Base-by-base conservation (phyloP, 2,329 filamentous ascomycete species). In the Blumeriella jaapii region DNA sequence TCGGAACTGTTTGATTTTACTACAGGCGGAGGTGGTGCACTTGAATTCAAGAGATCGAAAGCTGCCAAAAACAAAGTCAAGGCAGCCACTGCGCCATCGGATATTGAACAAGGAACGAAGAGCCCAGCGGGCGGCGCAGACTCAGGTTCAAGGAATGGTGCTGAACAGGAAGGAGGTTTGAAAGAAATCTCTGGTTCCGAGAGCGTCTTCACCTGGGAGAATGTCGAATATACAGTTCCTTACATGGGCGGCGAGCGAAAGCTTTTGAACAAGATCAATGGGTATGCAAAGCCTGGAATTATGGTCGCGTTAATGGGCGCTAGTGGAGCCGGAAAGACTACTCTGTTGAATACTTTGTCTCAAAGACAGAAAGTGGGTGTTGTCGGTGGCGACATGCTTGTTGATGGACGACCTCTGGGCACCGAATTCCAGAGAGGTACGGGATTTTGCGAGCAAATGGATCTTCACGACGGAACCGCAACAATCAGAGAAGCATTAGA, bases 261-360 rank as follows among this genome's bases (percentile, higher is more conserved):
- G 53, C 62, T 83, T 1, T 61, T 84, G 30, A 78, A 82, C 50
- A 67, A 74, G 4, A 72, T 91, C 40, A 78, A 67, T 38, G 84
- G 84, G 1, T 89, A 82, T 47, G 82, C 76, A 1, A 86, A 85
- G 51, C 84, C 84, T 1, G 83, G 84, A 12, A 60, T 80, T 12
- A 40, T 93, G 70, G 75, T 84, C 27, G 84, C 84, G 0, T 62
- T 93, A 1, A 83, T 91, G 66, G 85, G 85, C 35, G 81, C 80
- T 2, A 83, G 74, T 3, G 82, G 82, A 27, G 84, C 85, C 6
- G 85, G 84, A 9, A 93, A 93, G 60, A 87, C 82, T 0, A 91
- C 84, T 0, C 62, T 93, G 0, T 65, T 93, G 12, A 86, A 91
- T 56, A 84, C 80, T 0, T 55, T 73, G 1, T 76, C 82, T 0